Percentiles rank a stretch among this genome's conserved stretches.
phyloP scores from a whole-genome alignment of 768 basidiomycete genomes.

The Boletus vinaceobasis region DNA sequence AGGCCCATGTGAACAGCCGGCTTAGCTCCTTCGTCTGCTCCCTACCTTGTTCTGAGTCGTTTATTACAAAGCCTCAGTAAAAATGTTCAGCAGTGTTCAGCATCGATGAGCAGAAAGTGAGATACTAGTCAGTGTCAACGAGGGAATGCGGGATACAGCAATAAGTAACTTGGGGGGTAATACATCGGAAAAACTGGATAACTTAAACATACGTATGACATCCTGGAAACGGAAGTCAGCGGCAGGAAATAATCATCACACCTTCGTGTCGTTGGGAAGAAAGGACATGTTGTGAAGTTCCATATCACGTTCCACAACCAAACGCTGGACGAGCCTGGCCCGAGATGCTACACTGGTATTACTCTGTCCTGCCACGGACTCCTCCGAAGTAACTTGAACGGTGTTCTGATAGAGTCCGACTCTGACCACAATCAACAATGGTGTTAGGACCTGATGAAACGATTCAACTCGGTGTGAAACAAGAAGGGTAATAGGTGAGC shows the following conservation, averaged over 20 bases:
- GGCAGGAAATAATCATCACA: not conserved
- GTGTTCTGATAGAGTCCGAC: conserved; percentile 7
- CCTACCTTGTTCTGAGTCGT: too few relatives aligned
- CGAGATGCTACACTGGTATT: not conserved
- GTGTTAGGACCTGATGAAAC: conserved; percentile 12
- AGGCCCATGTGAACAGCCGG: not conserved
- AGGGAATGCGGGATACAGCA: not conserved
- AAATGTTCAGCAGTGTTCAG: not conserved
- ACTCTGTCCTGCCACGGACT: not conserved
- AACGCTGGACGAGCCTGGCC: not conserved
- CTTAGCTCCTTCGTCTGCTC: not conserved
- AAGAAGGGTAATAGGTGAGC: not conserved
- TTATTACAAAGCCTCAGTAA: too few relatives aligned
- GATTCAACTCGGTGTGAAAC: not conserved
- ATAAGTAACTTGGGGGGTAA: not conserved
- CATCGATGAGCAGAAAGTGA: not conserved
- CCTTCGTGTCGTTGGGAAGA: not conserved
- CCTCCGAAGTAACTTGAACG: not conserved
- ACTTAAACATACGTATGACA: too few relatives aligned
- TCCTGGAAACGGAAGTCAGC: not conserved
- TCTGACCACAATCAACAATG: conserved; percentile 17
- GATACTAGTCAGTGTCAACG: too few relatives aligned
- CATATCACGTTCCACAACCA: not conserved
- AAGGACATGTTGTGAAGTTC: not conserved
- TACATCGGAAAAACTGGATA: too few relatives aligned